Evolutionary conservation across 2,329 filamentous ascomycete species (phyloP).

Genomic region (Tolypocladium inflatum): DNA sequence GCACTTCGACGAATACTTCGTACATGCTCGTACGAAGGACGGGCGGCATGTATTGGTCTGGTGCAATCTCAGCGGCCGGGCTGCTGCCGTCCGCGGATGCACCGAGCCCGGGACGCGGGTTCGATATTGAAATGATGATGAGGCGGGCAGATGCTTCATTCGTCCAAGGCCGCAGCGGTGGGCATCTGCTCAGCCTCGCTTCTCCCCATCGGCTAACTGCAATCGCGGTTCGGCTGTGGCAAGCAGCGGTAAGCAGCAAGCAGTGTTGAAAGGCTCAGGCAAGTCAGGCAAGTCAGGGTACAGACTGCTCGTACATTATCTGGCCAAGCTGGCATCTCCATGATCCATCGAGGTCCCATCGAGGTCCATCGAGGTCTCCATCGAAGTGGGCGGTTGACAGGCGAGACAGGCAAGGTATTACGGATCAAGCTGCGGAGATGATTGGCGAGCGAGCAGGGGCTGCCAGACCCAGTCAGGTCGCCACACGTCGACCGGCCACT

Average conservation of each 20-base stretch:
- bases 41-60: neutral
- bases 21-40: too few relatives aligned
- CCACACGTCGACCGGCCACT: neutral
- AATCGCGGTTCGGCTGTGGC: neutral
- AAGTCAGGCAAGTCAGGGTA: too few relatives aligned
- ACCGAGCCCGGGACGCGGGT: neutral
- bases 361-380: neutral
- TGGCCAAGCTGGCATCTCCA: neutral
- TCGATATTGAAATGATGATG: neutral
- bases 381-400: neutral
- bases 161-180: neutral
- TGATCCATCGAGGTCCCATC: neutral
- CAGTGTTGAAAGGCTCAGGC: too few relatives aligned
- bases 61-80: neutral
- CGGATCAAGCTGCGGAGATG: neutral
- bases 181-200: neutral
- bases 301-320: too few relatives aligned
- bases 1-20: too few relatives aligned
- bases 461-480: neutral
- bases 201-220: neutral
- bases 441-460: neutral
- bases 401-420: neutral
- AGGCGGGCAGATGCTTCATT: neutral
- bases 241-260: neutral
- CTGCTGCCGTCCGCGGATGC: neutral